These are phyloP conservation scores for Rosellinia necatrix DNA, from an alignment of 2,329 filamentous ascomycete genomes.

Conservation along the genomic window DNA sequence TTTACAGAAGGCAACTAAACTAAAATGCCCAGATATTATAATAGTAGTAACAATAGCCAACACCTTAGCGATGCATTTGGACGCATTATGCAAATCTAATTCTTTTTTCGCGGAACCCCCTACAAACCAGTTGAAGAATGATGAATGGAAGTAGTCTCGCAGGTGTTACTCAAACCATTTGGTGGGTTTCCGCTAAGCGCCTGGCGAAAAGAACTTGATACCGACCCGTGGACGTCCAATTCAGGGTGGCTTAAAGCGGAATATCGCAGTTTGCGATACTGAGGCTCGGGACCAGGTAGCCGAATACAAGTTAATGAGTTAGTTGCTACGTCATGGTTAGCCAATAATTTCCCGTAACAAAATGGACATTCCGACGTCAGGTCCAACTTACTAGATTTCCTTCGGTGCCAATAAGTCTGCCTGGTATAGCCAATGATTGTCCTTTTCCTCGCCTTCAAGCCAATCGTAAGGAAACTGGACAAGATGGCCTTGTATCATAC, in stretches of 20 bases:
- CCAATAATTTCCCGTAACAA: not conserved
- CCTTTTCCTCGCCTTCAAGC: slow-evolving; percentile 87
- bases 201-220: too few relatives aligned
- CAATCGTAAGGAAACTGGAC: slow-evolving; percentile 97
- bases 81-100: slow-evolving; percentile 18
- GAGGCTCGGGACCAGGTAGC: not conserved
- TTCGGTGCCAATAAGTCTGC: slow-evolving; percentile 94
- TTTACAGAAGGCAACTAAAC: too few relatives aligned
- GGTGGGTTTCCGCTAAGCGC: too few relatives aligned
- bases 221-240: too few relatives aligned
- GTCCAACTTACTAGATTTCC: slow-evolving; percentile 84
- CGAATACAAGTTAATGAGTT: slow-evolving; percentile 10
- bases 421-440: slow-evolving; percentile 95
- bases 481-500: slow-evolving; percentile 82
- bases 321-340: slow-evolving; percentile 35
- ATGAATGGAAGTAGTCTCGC: not conserved
- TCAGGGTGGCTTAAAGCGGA: not conserved
- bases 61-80: slow-evolving; percentile 20
- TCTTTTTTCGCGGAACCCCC: not conserved
- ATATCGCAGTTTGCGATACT: not conserved
- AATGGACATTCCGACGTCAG: not conserved
- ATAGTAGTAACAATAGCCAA: slow-evolving; percentile 14
- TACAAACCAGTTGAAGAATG: not conserved
- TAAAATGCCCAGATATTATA: too few relatives aligned
- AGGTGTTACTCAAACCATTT: not conserved